These are phyloP conservation scores for Amaranthus cruentus DNA, from an alignment of 148 eudicot species.

Conservation along the genomic window DNA sequence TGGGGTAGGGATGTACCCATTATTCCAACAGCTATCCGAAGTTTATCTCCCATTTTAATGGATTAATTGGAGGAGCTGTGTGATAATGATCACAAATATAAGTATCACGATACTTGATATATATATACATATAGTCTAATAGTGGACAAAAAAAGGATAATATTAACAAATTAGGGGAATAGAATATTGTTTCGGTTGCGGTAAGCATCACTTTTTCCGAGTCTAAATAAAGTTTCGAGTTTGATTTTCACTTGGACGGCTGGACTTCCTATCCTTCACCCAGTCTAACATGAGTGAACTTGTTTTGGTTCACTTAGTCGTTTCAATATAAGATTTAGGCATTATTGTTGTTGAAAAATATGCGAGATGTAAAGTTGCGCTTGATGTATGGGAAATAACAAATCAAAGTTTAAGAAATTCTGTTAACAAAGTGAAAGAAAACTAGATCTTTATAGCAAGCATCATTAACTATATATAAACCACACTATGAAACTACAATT, in stretches of 20 bases:
- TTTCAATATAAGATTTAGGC: neutral
- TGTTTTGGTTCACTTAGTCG: slow-evolving; percentile 15
- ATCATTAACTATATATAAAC: no score
- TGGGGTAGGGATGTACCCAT: slow-evolving; percentile 44
- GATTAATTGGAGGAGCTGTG: neutral
- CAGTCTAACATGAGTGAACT: neutral
- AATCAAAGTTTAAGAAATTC: no score
- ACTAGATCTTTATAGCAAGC: no score
- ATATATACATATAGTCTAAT: slow-evolving; percentile 20
- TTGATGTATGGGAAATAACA: no score
- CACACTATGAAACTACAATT: no score
- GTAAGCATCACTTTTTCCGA: neutral
- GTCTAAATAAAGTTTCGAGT: neutral
- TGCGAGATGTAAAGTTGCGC: no score
- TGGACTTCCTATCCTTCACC: no score
- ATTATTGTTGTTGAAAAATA: no score
- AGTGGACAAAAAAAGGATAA: neutral
- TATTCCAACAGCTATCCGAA: slow-evolving; percentile 54
- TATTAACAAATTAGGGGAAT: slow-evolving; percentile 20
- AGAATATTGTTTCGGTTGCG: neutral
- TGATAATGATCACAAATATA: neutral
- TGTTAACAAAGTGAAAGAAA: no score
- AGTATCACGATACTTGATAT: slow-evolving; percentile 8
- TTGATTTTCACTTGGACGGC: no score
- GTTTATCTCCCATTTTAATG: slow-evolving; percentile 46